Evolutionary conservation across 2,329 filamentous ascomycete species (phyloP).

Genomic region (Diaporthe citri): DNA sequence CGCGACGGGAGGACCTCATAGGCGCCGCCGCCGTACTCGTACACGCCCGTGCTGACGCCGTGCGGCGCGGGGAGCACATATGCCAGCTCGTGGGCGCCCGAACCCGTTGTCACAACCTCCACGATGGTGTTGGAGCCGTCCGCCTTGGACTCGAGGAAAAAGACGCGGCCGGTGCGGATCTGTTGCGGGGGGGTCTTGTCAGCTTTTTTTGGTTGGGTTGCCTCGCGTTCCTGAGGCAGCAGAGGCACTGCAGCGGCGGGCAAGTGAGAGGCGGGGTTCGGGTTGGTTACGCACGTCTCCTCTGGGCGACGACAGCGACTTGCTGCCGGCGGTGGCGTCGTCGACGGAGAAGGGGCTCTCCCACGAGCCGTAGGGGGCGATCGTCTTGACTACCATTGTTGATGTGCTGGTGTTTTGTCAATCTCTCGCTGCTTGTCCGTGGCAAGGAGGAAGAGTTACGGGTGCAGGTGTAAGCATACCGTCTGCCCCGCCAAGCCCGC

Average conservation of each 20-base stretch:
- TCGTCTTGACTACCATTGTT: conserved; percentile 45
- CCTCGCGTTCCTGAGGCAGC: not conserved
- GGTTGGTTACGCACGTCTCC: conserved; percentile 48
- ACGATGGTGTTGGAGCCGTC: conserved; percentile 60
- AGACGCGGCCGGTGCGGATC: conserved; percentile 50
- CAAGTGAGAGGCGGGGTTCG: conserved; percentile 13
- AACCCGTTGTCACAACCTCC: conserved; percentile 51
- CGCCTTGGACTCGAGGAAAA: conserved; percentile 53
- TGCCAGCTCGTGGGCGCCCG: not conserved
- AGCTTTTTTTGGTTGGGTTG: not conserved
- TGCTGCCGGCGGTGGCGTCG: conserved; percentile 52
- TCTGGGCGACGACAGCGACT: conserved; percentile 51
- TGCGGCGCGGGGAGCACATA: conserved; percentile 42
- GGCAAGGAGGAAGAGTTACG: not conserved
- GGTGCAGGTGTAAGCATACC: too few species aligned
- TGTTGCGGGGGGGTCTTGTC: conserved; percentile 31
- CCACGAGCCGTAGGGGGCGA: conserved; percentile 55
- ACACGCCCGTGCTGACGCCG: conserved; percentile 31
- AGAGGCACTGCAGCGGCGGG: not conserved
- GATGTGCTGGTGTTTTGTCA: not conserved
- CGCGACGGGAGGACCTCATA: conserved; percentile 24
- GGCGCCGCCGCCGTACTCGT: conserved; percentile 36
- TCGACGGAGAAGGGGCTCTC: conserved; percentile 54
- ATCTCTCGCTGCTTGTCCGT: not conserved
- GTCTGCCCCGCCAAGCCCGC: too few species aligned